A percentile compares a stretch with the other conserved stretches of the same genome.
phyloP scores from a whole-genome alignment of 768 basidiomycete species.

The Lactarius sp. region DNA sequence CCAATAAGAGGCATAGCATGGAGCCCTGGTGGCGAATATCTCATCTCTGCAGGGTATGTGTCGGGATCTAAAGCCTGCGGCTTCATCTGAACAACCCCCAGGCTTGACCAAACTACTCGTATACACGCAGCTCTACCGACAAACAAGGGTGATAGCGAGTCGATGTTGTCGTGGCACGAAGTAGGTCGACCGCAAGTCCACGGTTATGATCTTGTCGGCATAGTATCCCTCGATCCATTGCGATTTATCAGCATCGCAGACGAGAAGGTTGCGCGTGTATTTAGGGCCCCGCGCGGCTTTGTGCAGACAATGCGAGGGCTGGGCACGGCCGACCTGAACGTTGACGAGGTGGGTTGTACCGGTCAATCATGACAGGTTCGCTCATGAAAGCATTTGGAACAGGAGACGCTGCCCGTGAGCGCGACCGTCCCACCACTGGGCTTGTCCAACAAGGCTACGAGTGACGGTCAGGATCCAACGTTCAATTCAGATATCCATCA shows the following conservation, averaged over 20 bases:
- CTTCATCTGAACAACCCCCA: slow-evolving; percentile 31
- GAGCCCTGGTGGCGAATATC: slow-evolving; percentile 82
- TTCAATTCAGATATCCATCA: neutral
- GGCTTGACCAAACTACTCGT: slow-evolving; percentile 88
- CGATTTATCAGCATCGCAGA: slow-evolving; percentile 90
- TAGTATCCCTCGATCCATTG: slow-evolving; percentile 66
- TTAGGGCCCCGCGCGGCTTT: slow-evolving; percentile 85
- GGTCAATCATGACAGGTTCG: neutral
- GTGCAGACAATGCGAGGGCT: slow-evolving; percentile 55
- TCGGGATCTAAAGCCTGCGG: neutral
- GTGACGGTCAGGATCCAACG: slow-evolving; percentile 45
- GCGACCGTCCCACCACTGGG: slow-evolving; percentile 93
- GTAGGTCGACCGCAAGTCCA: slow-evolving; percentile 92
- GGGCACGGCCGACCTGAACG: slow-evolving; percentile 43
- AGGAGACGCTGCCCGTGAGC: slow-evolving; percentile 63
- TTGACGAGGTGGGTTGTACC: slow-evolving; percentile 43
- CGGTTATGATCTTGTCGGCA: slow-evolving; percentile 87
- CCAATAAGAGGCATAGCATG: slow-evolving; percentile 78
- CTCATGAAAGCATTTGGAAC: neutral
- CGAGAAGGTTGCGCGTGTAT: slow-evolving; percentile 92
- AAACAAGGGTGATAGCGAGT: slow-evolving; percentile 13
- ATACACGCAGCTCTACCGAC: slow-evolving; percentile 62
- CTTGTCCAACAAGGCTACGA: slow-evolving; percentile 88
- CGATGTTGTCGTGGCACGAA: slow-evolving; percentile 70
- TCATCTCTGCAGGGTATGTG: slow-evolving; percentile 78